Percentiles rank a stretch among this genome's conserved stretches.
Evolutionary conservation across 176 grass and related monocot genomes (phyloP).

Genomic region (Triticum urartu): DNA sequence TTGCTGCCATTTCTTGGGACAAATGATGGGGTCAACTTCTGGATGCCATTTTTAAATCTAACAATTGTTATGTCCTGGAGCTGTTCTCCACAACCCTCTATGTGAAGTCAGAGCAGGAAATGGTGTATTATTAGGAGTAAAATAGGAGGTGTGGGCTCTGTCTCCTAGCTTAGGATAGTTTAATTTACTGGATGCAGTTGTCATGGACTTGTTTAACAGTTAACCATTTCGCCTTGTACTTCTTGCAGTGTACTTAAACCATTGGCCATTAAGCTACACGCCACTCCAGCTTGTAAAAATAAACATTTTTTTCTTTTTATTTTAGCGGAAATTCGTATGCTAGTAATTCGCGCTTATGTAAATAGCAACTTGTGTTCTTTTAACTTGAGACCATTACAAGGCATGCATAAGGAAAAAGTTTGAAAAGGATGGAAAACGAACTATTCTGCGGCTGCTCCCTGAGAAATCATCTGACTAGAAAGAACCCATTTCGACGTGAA

Average conservation of each 20-base stretch:
- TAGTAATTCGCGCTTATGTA: neutral
- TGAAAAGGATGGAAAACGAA: neutral
- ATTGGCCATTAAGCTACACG: conserved; percentile 1
- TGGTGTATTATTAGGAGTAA: conserved; percentile 31
- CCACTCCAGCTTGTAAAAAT: neutral
- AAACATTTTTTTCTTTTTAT: neutral
- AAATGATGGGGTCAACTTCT: conserved; percentile 51
- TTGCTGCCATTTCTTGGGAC: conserved; percentile 32
- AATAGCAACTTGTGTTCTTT: neutral
- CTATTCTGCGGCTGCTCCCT: neutral
- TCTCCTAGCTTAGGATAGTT: conserved; percentile 24
- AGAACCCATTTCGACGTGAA: neutral
- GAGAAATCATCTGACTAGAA: neutral
- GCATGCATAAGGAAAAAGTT: neutral
- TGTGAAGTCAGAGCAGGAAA: conserved; percentile 42
- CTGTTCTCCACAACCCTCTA: conserved; percentile 22
- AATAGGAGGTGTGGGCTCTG: conserved; percentile 21
- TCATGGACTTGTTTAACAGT: conserved; percentile 25
- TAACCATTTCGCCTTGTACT: conserved; percentile 15
- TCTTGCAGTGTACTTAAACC: conserved; percentile 6
- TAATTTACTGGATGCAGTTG: conserved; percentile 25
- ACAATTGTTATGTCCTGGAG: conserved; percentile 11
- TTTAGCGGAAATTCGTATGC: neutral
- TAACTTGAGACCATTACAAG: neutral
- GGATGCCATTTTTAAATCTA: conserved; percentile 9